A percentile compares a stretch with the other conserved stretches of the same genome.
Evolutionary conservation across 23 red algal species (phyloP).

Genomic region (Gracilaria domingensis): DNA sequence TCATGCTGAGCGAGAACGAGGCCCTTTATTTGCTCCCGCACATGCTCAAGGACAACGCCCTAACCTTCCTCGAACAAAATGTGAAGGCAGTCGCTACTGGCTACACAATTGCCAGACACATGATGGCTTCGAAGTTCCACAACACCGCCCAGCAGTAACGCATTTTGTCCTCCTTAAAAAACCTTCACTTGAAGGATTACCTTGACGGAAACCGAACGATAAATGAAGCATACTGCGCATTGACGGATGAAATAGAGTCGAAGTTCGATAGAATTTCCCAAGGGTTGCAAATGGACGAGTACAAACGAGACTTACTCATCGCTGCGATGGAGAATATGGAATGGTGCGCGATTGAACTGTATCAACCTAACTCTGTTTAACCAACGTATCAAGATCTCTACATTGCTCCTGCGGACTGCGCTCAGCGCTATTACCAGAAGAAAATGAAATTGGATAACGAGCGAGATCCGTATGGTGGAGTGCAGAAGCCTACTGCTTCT

Average conservation of each 20-base stretch:
- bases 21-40: too few relatives aligned
- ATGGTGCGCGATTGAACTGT: neutral
- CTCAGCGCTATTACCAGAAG: neutral
- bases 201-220: neutral
- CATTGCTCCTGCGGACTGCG: neutral
- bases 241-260: neutral
- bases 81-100: too few relatives aligned
- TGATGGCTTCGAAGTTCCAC: too few relatives aligned
- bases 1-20: too few relatives aligned
- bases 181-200: neutral
- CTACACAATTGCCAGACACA: too few relatives aligned
- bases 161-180: too few relatives aligned
- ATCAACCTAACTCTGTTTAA: too few relatives aligned
- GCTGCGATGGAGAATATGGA: neutral
- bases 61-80: too few relatives aligned
- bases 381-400: neutral
- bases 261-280: neutral
- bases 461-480: neutral
- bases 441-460: neutral
- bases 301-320: neutral
- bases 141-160: too few relatives aligned
- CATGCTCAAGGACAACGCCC: too few relatives aligned
- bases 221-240: neutral
- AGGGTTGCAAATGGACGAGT: neutral
- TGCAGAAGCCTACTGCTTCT: neutral